Evolutionary conservation across 768 basidiomycete genomes (phyloP), one percentile per base, ranked within the genome.

Genomic region (Daedaleopsis nitida): DNA sequence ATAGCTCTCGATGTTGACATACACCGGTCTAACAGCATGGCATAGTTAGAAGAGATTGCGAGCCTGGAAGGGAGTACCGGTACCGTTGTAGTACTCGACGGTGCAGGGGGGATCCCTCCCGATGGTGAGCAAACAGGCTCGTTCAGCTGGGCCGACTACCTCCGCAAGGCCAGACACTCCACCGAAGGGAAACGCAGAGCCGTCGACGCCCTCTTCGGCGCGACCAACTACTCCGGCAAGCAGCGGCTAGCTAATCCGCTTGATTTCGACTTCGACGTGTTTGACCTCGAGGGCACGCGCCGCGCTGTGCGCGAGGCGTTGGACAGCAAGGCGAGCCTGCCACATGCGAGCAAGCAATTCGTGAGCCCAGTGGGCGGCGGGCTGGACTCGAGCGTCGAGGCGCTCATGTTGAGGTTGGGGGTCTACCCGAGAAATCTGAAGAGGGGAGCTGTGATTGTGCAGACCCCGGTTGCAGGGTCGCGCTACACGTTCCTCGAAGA

Each of bases 261-360:
- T 13, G n/a, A 42, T 11, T 62, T 51, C 39, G 60, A 62, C 37
- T 62, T 62, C 38, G 50, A 57, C 55, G 16, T 9, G n/a, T 62
- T 62, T 39, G 44, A 51, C 34, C n/a, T 62, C n/a, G 27, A 27
- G n/a, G 43, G 27, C 12, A 47, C 60, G 5, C 60, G 55, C 27
- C 19, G 13, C 23, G 55, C 55, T 1, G 60, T 62, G 21, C 38
- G 35, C 13, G 42, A 27, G 17, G 55, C 60, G 17, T 43, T 57
- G 23, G 44, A 57, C 24, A 55, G 53, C 39, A 56, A 56, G 42
- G 55, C 55, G 10, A 55, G 53, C 19, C 23, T 62, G 45, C 38
- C 55, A 14, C 16, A 27, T 48, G 45, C 45, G 19, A 44, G 48
- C 27, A 62, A 62, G 54, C 42, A 57, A 27, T 54, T 51, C 44